Percentiles rank a stretch among this genome's conserved stretches.
Conservation (phyloP, 345 rosid species). For the Euphorbia tirucalli region DNA sequence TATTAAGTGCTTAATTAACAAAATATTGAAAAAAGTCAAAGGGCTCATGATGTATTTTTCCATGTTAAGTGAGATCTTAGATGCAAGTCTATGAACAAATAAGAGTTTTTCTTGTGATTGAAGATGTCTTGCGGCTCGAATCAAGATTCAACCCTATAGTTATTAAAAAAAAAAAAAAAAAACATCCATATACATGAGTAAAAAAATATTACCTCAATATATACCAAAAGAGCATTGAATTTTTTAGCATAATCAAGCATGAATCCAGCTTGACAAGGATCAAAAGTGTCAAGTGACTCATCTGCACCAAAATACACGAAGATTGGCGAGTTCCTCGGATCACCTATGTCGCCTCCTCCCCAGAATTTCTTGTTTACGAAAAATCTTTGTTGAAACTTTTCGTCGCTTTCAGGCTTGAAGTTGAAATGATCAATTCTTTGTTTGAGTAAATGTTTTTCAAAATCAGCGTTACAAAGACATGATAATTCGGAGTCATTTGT, state of each 20-base stretch:
- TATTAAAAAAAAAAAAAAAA: too few relatives aligned
- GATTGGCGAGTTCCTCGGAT: slow-evolving; percentile 1
- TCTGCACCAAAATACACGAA: slow-evolving; percentile 20
- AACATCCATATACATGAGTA: neutral
- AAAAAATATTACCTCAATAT: slow-evolving; percentile 12
- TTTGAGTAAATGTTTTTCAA: neutral
- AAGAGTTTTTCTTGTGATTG: too few relatives aligned
- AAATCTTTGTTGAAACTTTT: slow-evolving; percentile 16
- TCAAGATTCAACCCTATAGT: too few relatives aligned
- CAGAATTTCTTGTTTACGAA: neutral
- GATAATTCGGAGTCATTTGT: too few relatives aligned
- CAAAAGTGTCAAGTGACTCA: neutral
- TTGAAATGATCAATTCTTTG: slow-evolving; percentile 22
- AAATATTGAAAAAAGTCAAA: too few relatives aligned
- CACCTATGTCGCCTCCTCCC: neutral
- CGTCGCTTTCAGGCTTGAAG: slow-evolving; percentile 14
- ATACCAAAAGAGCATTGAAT: slow-evolving; percentile 15
- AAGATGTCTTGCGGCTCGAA: too few relatives aligned
- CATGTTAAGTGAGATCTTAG: too few relatives aligned
- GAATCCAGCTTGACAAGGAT: neutral
- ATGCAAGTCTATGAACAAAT: too few relatives aligned
- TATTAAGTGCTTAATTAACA: too few relatives aligned
- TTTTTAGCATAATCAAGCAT: slow-evolving; percentile 2
- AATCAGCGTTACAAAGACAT: neutral
- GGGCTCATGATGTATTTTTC: too few relatives aligned